Percentiles rank a stretch among this genome's conserved stretches.
Evolutionary conservation across 2,329 filamentous ascomycete species (phyloP).

Genomic region (Laburnicola sp.): DNA sequence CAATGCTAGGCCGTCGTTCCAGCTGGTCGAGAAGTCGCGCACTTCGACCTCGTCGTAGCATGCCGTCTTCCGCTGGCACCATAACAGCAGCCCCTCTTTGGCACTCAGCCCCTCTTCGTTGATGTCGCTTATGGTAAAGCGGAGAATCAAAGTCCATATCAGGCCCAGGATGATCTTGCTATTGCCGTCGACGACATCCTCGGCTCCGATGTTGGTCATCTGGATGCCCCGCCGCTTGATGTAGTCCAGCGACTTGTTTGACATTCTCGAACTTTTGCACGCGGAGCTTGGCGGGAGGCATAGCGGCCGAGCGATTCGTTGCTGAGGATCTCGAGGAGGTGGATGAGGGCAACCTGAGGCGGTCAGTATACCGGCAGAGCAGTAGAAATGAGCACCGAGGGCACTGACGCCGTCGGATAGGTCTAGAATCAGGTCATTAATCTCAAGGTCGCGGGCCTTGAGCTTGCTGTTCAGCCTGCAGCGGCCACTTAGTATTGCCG

Average conservation of each 20-base stretch:
- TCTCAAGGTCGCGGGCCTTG: constrained; percentile 72
- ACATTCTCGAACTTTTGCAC: constrained; percentile 98
- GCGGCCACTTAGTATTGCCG: constrained; percentile 26
- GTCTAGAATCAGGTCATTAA: constrained; percentile 85
- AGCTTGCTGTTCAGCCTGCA: constrained; percentile 94
- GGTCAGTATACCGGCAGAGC: constrained; percentile 14
- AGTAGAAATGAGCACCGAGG: constrained; percentile 10
- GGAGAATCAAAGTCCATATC: constrained; percentile 97
- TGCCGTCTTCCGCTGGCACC: constrained; percentile 98
- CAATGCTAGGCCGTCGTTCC: constrained; percentile 97
- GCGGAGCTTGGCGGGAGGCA: constrained; percentile 88
- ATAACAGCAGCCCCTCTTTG: constrained; percentile 90
- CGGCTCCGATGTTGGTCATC: constrained; percentile 97
- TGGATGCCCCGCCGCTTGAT: constrained; percentile 90
- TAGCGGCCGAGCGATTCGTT: constrained; percentile 94
- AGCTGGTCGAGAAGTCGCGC: constrained; percentile 90
- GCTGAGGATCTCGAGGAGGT: constrained; percentile 94
- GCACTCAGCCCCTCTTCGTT: constrained; percentile 97
- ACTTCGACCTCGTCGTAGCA: constrained; percentile 98
- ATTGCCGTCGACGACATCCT: constrained; percentile 98
- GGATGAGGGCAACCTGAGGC: constrained; percentile 83
- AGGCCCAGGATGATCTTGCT: constrained; percentile 95
- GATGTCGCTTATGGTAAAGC: constrained; percentile 98
- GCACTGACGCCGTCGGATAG: constrained; percentile 86
- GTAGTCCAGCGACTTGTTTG: constrained; percentile 92